Conservation (phyloP, 2,329 filamentous ascomycete genomes). For the Trichoderma sp. region DNA sequence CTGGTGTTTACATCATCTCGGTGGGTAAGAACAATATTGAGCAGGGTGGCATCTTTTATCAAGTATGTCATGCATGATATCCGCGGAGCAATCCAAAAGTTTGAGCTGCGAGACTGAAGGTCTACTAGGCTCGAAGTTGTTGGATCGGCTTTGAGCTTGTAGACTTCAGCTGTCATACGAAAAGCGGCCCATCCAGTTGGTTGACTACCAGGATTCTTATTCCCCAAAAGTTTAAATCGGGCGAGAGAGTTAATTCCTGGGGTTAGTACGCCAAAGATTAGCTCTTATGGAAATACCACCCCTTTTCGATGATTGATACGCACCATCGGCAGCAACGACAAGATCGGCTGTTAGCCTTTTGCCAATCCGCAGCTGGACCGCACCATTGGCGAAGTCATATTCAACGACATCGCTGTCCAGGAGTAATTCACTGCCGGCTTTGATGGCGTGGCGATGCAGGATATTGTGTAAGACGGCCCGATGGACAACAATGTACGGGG, state of each 20-base stretch:
- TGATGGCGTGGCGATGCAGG: slow-evolving; percentile 36
- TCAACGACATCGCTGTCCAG: slow-evolving; percentile 34
- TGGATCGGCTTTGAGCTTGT: slow-evolving; percentile 41
- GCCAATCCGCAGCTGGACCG: slow-evolving; percentile 35
- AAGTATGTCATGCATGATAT: slow-evolving; percentile 50
- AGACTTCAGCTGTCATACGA: slow-evolving; percentile 44
- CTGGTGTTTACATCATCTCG: slow-evolving; percentile 37
- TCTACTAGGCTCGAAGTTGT: slow-evolving; percentile 44
- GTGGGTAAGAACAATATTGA: slow-evolving; percentile 51
- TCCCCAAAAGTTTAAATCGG: slow-evolving; percentile 30
- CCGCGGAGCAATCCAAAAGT: slow-evolving; percentile 45
- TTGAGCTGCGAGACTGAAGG: slow-evolving; percentile 27
- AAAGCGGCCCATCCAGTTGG: slow-evolving; percentile 48
- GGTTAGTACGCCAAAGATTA: neutral
- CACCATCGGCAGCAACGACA: slow-evolving; percentile 44
- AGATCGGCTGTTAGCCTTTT: slow-evolving; percentile 37
- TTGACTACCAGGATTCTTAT: slow-evolving; percentile 25
- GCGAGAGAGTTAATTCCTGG: slow-evolving; percentile 39
- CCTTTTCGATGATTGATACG: neutral
- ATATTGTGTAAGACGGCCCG: slow-evolving; percentile 43
- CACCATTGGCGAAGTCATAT: slow-evolving; percentile 33
- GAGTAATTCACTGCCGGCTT: slow-evolving; percentile 36
- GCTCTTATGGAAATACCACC: no score
- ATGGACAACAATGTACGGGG: slow-evolving; percentile 43
- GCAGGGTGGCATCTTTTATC: slow-evolving; percentile 46